Evolutionary conservation across 495 filamentous ascomycete genomes (phyloP).

Genomic region (Penicillium subrubescens): DNA sequence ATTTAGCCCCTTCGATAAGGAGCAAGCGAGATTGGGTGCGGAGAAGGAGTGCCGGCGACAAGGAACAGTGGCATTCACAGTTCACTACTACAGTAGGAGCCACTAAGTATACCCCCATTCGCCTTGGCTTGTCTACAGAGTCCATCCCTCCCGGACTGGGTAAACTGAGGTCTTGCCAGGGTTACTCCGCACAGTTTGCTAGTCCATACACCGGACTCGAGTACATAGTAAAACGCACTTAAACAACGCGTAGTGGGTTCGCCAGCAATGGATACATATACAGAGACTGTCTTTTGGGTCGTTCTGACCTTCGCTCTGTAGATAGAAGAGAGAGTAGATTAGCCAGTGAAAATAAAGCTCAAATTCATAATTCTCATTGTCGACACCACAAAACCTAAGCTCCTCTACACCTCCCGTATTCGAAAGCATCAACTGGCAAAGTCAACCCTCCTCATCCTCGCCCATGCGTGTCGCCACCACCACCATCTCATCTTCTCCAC

Average conservation of each 20-base stretch:
- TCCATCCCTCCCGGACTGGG: neutral
- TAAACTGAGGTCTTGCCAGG: neutral
- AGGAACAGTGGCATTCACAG: neutral
- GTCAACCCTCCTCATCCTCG: neutral
- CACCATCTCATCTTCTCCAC: neutral
- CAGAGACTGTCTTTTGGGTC: neutral
- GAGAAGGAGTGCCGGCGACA: neutral
- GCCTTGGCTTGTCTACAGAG: neutral
- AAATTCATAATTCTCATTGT: neutral
- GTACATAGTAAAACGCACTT: neutral
- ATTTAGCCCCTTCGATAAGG: neutral
- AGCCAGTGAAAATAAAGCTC: neutral
- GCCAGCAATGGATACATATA: too few species aligned
- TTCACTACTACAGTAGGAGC: neutral
- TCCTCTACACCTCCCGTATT: neutral
- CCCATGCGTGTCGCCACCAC: neutral
- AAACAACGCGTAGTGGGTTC: neutral
- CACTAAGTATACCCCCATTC: neutral
- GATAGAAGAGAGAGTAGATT: neutral
- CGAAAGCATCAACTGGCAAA: neutral
- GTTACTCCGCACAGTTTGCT: neutral
- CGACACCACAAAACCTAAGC: neutral
- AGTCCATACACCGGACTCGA: neutral
- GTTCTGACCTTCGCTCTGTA: neutral
- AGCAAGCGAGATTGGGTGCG: slow-evolving; percentile 1